Evolutionary conservation across 1,139 yeast species (phyloP), one percentile per base, ranked within the genome.

Genomic region (Yamadazyma kanchanaburiensis): DNA sequence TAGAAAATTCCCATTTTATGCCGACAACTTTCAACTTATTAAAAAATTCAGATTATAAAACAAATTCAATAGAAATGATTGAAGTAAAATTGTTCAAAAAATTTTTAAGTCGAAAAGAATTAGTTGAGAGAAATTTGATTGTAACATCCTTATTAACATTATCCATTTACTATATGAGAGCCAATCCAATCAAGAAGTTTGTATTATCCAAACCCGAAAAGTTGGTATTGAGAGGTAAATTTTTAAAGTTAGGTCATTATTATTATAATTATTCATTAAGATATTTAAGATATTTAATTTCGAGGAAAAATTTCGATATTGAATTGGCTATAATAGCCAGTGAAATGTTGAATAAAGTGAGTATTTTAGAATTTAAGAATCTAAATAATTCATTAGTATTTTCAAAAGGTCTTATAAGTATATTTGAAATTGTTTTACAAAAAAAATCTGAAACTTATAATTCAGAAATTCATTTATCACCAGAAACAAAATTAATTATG

Each of bases 191-290:
- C 22, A 55, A 54, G 30, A 37, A 44, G 21, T 54, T 56, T 30
- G 25, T 24, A 5, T 12, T 31, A 14, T 5, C 26, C 14, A 31
- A 27, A 24, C 6, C 27, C 4, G 26, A 35, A 10, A 32, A 43
- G 26, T 15, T 35, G 4, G n/a, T 20, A 1, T 22, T 50, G n/a
- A 28, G 57, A 19, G 20, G 28, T 6, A 23, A 25, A 4, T 27
- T 54, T 4, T 22, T 37, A 5, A 34, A 30, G 4, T 32, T 39
- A 7, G 53, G 55, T 2, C 38, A 47, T 9, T 35, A 36, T 20
- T 55, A 52, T 32, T 55, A 56, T 32, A 49, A 43, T 12, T 18
- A 37, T 2, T 42, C 60, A 5, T 42, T 58, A n/a, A 40, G 38
- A 12, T 26, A 39, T 6, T 30, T 58, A 13, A 40, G 57, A 12